Conservation (phyloP, 495 filamentous ascomycete species). For the Xylaria acuta region DNA sequence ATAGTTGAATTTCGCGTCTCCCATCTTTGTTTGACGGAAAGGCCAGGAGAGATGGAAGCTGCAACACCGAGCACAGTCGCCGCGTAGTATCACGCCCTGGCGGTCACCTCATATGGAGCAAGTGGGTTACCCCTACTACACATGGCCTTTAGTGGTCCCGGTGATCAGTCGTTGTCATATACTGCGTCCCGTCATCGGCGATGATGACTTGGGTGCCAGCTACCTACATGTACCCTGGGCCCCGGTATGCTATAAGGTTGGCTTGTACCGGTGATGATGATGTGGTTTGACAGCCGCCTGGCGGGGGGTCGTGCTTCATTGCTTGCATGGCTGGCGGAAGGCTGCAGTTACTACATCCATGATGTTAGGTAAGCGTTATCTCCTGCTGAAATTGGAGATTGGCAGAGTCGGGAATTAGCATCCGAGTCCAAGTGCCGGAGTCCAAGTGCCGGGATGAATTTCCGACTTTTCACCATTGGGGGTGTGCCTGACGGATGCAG, state of each 20-base stretch:
- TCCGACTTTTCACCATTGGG: background rate
- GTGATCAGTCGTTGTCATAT: background rate
- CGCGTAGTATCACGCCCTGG: background rate
- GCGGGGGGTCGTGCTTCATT: background rate
- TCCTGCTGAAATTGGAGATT: background rate
- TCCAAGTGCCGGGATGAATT: background rate
- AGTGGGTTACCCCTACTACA: slow-evolving; percentile 10
- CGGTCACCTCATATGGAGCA: slow-evolving; percentile 1
- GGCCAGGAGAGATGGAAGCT: background rate
- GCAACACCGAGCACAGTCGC: background rate
- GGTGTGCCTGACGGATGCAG: background rate
- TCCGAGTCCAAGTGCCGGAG: background rate
- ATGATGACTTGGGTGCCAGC: background rate
- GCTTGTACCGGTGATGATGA: background rate
- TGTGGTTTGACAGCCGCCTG: background rate
- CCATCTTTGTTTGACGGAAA: background rate
- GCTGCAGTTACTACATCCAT: background rate
- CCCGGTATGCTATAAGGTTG: background rate
- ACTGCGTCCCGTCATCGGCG: slow-evolving; percentile 17
- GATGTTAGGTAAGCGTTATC: background rate
- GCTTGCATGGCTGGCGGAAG: too few relatives aligned
- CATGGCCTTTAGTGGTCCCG: background rate
- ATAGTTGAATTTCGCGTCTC: background rate
- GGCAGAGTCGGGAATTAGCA: background rate
- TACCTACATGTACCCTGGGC: background rate